These are phyloP conservation scores for Balansia obtecta DNA, from an alignment of 2,329 filamentous ascomycete species.

Conservation along the genomic window DNA sequence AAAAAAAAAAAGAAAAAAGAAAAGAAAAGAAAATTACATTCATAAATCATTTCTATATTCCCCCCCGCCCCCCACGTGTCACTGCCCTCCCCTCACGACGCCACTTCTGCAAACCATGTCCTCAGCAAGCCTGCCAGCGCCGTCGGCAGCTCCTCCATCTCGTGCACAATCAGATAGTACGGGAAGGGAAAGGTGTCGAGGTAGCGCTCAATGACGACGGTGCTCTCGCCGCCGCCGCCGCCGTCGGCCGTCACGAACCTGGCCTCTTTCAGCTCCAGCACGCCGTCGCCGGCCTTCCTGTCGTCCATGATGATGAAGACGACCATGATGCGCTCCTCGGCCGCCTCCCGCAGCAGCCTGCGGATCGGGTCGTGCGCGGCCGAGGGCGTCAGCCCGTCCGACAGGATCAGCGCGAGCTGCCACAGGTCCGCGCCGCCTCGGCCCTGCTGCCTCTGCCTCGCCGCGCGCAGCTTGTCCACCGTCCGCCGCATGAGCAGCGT, in stretches of 20 bases:
- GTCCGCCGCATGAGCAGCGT: constrained; percentile 63
- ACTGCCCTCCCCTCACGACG: constrained; percentile 19
- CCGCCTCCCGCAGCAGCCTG: constrained; percentile 70
- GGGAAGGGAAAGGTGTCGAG: constrained; percentile 93
- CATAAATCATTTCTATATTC: too few relatives aligned
- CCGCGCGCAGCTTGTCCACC: constrained; percentile 70
- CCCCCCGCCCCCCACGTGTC: too few relatives aligned
- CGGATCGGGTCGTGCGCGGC: constrained; percentile 71
- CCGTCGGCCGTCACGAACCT: constrained; percentile 57
- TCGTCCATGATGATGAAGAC: constrained; percentile 95
- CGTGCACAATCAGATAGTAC: constrained; percentile 89
- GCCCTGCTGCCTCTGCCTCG: constrained; percentile 52
- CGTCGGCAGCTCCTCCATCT: constrained; percentile 80
- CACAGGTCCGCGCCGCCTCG: constrained; percentile 59
- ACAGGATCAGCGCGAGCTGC: constrained; percentile 90
- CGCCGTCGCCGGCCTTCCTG: constrained; percentile 45
- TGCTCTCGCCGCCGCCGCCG: constrained; percentile 45
- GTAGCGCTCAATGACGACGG: constrained; percentile 77
- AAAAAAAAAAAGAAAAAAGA: not conserved
- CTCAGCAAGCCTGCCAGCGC: constrained; percentile 80
- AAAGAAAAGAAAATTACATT: constrained; percentile 4
- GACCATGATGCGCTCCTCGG: constrained; percentile 92
- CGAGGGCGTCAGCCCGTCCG: constrained; percentile 80
- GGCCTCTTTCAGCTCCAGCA: constrained; percentile 80
- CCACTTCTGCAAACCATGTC: constrained; percentile 83